These are phyloP conservation scores for Naganishia vaughanmartiniae DNA, from an alignment of 768 basidiomycete species.

Conservation along the genomic window DNA sequence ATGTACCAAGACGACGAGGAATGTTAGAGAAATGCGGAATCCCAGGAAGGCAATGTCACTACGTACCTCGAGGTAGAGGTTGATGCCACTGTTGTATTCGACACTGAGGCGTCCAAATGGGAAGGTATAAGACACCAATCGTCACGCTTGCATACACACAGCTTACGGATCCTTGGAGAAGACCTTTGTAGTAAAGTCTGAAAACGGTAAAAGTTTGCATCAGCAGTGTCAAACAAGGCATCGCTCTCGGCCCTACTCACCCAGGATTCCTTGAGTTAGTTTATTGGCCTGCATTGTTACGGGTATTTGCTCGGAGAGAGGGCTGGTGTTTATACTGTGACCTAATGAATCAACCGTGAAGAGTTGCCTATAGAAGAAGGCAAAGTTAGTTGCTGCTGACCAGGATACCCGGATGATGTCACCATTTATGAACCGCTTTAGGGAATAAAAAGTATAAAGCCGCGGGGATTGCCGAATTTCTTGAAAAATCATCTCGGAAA, in stretches of 20 bases:
- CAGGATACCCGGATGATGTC: too few relatives aligned
- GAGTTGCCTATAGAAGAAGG: too few relatives aligned
- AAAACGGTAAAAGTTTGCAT: neutral
- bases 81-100: conserved; percentile 33
- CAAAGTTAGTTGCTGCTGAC: too few relatives aligned
- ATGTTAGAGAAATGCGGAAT: neutral
- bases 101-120: neutral
- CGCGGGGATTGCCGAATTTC: too few relatives aligned
- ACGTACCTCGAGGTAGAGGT: conserved; percentile 31
- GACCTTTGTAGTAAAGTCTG: conserved; percentile 24
- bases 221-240: neutral
- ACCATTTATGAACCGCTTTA: too few relatives aligned
- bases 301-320: neutral
- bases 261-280: neutral
- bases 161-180: conserved; percentile 31
- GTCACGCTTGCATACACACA: neutral
- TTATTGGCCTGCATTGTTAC: neutral
- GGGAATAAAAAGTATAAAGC: too few relatives aligned
- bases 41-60: neutral
- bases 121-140: too few relatives aligned
- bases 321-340: too few relatives aligned
- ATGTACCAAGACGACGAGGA: neutral
- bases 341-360: too few relatives aligned
- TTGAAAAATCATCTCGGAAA: too few relatives aligned
- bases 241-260: neutral